Conservation (phyloP, 139 green algal genomes). For the Choricystis sp. region DNA sequence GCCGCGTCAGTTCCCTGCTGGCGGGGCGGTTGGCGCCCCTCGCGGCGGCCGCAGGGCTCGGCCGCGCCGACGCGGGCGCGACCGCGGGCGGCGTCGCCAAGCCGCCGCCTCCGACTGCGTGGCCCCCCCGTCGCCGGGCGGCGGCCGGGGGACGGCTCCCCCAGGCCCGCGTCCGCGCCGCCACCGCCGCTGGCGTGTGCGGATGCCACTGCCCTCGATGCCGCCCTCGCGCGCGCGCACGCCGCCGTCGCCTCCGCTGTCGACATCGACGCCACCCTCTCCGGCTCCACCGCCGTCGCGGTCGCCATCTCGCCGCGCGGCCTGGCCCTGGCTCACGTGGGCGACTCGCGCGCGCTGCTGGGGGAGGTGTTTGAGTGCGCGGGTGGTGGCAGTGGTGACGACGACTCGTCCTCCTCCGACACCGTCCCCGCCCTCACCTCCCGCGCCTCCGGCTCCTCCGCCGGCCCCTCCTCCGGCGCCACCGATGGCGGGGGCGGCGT, state of each 20-base stretch:
- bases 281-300: slow-evolving; percentile 7
- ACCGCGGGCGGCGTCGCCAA: neutral
- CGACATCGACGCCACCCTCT: slow-evolving; percentile 5
- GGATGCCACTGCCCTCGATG: neutral
- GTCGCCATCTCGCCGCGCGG: slow-evolving; percentile 4
- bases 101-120: neutral
- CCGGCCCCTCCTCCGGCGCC: no score
- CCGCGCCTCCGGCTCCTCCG: no score
- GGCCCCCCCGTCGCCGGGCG: neutral
- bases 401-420: no score
- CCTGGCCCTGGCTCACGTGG: slow-evolving; percentile 26
- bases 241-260: neutral
- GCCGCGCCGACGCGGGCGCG: neutral
- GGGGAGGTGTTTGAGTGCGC: no score
- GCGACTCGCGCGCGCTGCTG: slow-evolving; percentile 27
- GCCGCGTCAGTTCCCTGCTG: slow-evolving; percentile 11
- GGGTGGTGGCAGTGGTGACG: no score
- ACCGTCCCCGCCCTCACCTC: no score
- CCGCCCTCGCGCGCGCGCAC: slow-evolving; percentile 1
- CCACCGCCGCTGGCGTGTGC: slow-evolving; percentile 1
- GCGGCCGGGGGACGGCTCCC: neutral
- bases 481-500: no score
- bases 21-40: slow-evolving; percentile 13
- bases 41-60: neutral
- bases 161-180: neutral